phyloP scores from a whole-genome alignment of 345 rosid genomes.

The Durio zibethinus region DNA sequence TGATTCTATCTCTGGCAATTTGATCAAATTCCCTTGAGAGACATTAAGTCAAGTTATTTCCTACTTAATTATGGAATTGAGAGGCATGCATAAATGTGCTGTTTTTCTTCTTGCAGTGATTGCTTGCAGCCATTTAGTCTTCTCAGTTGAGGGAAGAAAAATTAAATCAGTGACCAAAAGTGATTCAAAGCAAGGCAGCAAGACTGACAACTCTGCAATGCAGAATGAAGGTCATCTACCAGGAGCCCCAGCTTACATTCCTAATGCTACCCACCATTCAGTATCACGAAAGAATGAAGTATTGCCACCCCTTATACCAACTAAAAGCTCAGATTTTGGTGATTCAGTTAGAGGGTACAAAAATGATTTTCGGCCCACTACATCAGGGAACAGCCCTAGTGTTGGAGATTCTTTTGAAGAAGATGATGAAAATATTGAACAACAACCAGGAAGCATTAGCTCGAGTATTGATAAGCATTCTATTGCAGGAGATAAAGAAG shows the following conservation, averaged over 20 bases:
- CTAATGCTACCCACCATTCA: no score
- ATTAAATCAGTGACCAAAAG: slow-evolving; percentile 20
- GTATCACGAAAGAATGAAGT: no score
- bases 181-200: background rate
- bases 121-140: no score
- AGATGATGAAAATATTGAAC: background rate
- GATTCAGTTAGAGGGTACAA: no score
- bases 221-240: background rate
- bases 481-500: slow-evolving; percentile 23
- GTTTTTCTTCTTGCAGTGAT: no score
- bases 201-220: background rate
- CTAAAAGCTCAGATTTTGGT: no score
- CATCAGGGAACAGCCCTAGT: slow-evolving; percentile 38
- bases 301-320: no score
- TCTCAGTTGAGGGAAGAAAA: no score
- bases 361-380: no score
- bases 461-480: slow-evolving; percentile 1
- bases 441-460: background rate
- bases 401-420: slow-evolving; percentile 23
- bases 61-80: background rate
- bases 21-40: background rate
- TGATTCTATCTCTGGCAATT: background rate
- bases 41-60: background rate
- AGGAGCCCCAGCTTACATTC: no score
- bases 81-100: no score